These are phyloP conservation scores for Solanum lignicaule DNA, from an alignment of 257 asterid species.

Conservation along the genomic window DNA sequence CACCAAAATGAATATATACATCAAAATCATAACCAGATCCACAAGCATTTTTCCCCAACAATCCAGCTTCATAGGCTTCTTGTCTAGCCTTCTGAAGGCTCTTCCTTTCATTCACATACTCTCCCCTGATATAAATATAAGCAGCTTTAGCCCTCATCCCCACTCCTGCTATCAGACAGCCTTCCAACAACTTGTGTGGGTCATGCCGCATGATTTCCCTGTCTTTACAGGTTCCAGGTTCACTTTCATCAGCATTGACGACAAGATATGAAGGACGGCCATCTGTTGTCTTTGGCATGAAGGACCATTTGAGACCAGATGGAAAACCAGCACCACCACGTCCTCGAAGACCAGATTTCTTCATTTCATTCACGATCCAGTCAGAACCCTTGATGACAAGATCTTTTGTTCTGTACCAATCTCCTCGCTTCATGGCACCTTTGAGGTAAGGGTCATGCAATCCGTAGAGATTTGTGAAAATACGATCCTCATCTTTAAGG, in stretches of 20 bases:
- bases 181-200: slow-evolving; percentile 95
- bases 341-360: slow-evolving; percentile 97
- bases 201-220: slow-evolving; percentile 99
- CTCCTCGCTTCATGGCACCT: slow-evolving; percentile 98
- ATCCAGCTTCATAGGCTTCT: slow-evolving; percentile 92
- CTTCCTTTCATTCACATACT: slow-evolving; percentile 84
- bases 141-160: slow-evolving; percentile 99
- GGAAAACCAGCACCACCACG: slow-evolving; percentile 99
- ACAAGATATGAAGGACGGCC: slow-evolving; percentile 99
- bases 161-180: slow-evolving; percentile 95
- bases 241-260: slow-evolving; percentile 98
- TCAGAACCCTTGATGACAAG: slow-evolving; percentile 85
- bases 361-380: slow-evolving; percentile 94
- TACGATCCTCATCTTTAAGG: slow-evolving; percentile 95
- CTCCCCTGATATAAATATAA: slow-evolving; percentile 91
- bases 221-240: slow-evolving; percentile 98
- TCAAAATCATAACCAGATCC: slow-evolving; percentile 96
- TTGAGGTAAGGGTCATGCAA: slow-evolving; percentile 88
- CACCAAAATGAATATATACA: slow-evolving; percentile 90
- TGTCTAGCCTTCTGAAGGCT: slow-evolving; percentile 79
- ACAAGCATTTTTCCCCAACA: slow-evolving; percentile 92
- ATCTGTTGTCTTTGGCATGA: slow-evolving; percentile 94
- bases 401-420: slow-evolving; percentile 95
- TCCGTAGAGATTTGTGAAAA: slow-evolving; percentile 87
- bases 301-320: slow-evolving; percentile 98